A percentile compares a stretch with the other conserved stretches of the same genome.
Conservation (phyloP, 2,329 filamentous ascomycete species). For the Lecanicillium sp. region DNA sequence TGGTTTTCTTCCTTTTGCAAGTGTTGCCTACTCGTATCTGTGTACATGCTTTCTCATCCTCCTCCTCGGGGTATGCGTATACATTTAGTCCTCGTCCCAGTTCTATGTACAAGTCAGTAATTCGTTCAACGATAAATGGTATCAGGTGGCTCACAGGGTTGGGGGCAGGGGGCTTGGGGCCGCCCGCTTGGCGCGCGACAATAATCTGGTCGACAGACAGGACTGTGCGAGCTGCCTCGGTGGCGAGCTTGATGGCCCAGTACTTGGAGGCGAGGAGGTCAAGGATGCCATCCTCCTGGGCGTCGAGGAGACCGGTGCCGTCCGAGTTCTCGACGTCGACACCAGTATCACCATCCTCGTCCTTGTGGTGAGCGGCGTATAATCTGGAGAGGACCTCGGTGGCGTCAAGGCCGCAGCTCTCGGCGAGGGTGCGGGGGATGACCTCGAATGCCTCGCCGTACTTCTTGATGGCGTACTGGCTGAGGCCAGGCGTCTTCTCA, state of each 20-base stretch:
- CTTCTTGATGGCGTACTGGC: slow-evolving; percentile 96
- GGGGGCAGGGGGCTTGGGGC: slow-evolving; percentile 91
- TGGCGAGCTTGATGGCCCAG: slow-evolving; percentile 96
- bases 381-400: slow-evolving; percentile 92
- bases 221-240: slow-evolving; percentile 88
- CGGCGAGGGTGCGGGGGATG: slow-evolving; percentile 85
- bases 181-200: slow-evolving; percentile 92
- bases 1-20: not conserved
- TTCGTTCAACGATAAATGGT: too few relatives aligned
- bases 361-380: slow-evolving; percentile 88
- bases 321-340: slow-evolving; percentile 91
- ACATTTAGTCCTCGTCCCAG: slow-evolving; percentile 56
- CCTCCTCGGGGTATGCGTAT: slow-evolving; percentile 15
- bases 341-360: slow-evolving; percentile 82
- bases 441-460: slow-evolving; percentile 98
- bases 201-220: slow-evolving; percentile 98
- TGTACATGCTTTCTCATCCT: slow-evolving; percentile 4
- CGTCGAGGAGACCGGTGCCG: slow-evolving; percentile 74
- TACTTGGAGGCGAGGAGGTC: slow-evolving; percentile 88
- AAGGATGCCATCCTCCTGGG: slow-evolving; percentile 80
- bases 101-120: slow-evolving; percentile 40
- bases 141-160: slow-evolving; percentile 65
- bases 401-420: slow-evolving; percentile 91
- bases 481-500: slow-evolving; percentile 85
- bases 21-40: slow-evolving; percentile 6